Evolutionary conservation across 257 asterid genomes (phyloP), one percentile per base, ranked within the genome.

Genomic region (Plantago elongata): DNA sequence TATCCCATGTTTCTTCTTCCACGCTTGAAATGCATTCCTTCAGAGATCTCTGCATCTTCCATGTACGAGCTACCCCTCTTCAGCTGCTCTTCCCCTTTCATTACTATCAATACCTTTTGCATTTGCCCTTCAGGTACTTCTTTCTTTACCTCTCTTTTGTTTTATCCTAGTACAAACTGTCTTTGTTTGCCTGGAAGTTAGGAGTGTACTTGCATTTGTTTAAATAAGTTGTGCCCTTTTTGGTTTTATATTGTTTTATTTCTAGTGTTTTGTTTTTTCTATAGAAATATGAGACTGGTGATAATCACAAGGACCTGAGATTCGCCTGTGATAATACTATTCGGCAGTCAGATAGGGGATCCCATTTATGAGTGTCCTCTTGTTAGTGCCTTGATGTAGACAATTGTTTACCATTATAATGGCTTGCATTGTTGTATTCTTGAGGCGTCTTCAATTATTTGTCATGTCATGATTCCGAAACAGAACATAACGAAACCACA

Each of bases 1-100:
- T 46, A 40, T 79, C 80, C 60, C 70, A 55, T 51, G 29, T 74
- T 74, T 68, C 76, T 69, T 68, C 78, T 71, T 40, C 73, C 64
- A 47, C 78, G 70, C 60, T 78, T 78, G 34, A 44, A 13, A 16
- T 54, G 34, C 60, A 57, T 65, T 57, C 62, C 45, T 50, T 62
- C 76, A 16, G 65, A 54, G 14, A 54, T 69, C 47, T 67, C 74
- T 9, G 49, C 66, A 15, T 45, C 61, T 43, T 13, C 46, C 63
- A 12, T 45, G 64, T 62, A 11, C 64, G 56, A 3, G 11, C 63
- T 64, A 12, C 75, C 71, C 64, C 66, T 66, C 16, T 68, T 66
- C 11, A 47, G 48, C 11, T 43, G 65, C 49, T 54, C 73, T 13
- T 72, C 73, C 9, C 27, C 58, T 61, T 66, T 70, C 14, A 52